Evolutionary conservation across 768 basidiomycete genomes (phyloP), one percentile per base, ranked within the genome.

Genomic region (Astraeus odoratus): DNA sequence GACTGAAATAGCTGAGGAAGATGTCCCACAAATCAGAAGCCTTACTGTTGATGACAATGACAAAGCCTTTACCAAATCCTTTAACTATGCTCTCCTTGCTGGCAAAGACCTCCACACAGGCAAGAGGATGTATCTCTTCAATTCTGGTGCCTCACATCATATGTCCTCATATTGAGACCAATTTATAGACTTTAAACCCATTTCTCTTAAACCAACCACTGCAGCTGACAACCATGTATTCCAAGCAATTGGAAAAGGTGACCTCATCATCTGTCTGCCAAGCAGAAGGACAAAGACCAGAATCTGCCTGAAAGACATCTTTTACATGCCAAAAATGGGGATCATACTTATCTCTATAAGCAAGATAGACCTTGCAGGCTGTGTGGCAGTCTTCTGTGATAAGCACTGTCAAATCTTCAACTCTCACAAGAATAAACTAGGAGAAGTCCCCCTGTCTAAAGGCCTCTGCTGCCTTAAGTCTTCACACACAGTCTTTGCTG

Each of bases 331-430:
- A 13, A 29, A 7, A 29, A 29, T 7, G 27, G 27, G 27, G 3
- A 33, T 39, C 0, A 52, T 42, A 3, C 33, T 52, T 0, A 15
- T 49, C 2, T 52, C 43, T 0, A 49, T 52, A 2, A 49, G 48
- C 12, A 8, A 13, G 12, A 40, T 52, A 2, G 19, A 40, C 3
- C 12, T 1, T 1, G 31, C 48, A 9, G 40, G 43, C 6, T 51
- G 42, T 40, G 39, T 27, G 7, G 44, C 44, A 4, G 12, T 50
- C 0, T 52, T 46, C 3, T 6, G 23, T 8, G 34, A 37, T 13
- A 15, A 31, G 5, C 27, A 19, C 0, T 47, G 46, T 20, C 16
- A 15, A 15, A 47, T 53, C 27, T 45, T 45, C 8, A 18, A 43
- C 12, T 10, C 20, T 1, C 18, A 29, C 2, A 43, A 43, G 8